These are phyloP conservation scores for Violaceomyces palustris DNA, from an alignment of 1,284 basidiomycete species.

Conservation along the genomic window DNA sequence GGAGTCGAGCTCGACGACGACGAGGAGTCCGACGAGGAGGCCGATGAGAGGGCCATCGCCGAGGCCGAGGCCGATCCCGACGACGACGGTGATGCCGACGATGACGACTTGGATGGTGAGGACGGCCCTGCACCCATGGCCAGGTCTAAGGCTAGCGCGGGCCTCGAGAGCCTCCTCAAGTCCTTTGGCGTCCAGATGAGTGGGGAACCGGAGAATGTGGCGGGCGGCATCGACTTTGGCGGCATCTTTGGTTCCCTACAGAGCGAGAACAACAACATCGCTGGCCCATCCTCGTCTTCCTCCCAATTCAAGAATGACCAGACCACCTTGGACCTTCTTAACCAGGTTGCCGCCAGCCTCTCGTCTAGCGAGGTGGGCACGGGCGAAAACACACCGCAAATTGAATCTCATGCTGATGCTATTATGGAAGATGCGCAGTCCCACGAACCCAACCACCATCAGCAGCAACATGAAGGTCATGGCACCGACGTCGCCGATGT, in stretches of 20 bases:
- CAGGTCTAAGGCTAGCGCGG: no score
- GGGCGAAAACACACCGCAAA: neutral
- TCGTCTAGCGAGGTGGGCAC: neutral
- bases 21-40: conserved; percentile 29
- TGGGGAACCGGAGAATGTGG: neutral
- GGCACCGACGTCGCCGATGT: no score
- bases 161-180: neutral
- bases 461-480: no score
- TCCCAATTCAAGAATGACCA: conserved; percentile 1
- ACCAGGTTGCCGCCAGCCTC: neutral
- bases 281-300: conserved; percentile 1
- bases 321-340: neutral
- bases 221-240: neutral
- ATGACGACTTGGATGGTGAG: neutral
- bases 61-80: conserved; percentile 35
- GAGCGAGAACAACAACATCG: conserved; percentile 14
- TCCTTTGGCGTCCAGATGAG: neutral
- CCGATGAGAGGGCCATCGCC: conserved; percentile 40
- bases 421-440: no score
- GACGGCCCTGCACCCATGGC: conserved; percentile 4
- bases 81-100: conserved; percentile 1
- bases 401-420: neutral
- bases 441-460: no score
- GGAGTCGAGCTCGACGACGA: conserved; percentile 21
- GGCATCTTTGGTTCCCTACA: neutral